Evolutionary conservation across 1,139 yeast genomes (phyloP).

Genomic region (Hansenula sp.): DNA sequence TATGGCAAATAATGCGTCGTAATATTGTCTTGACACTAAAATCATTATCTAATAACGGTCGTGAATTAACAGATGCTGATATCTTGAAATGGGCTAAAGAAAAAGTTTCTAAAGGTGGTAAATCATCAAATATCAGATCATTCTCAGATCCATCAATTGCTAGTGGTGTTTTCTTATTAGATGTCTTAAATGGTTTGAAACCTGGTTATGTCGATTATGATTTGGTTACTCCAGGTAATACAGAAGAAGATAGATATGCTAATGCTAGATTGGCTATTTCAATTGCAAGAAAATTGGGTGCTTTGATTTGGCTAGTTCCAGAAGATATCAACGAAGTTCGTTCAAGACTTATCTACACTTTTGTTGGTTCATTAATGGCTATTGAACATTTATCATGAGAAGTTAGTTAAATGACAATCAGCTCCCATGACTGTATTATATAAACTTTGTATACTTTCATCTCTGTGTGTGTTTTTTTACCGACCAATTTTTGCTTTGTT

Average conservation of each 20-base stretch:
- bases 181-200: conserved; percentile 86
- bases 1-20: conserved; percentile 98
- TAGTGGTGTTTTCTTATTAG: conserved; percentile 77
- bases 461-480: background rate
- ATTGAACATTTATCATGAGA: conserved; percentile 28
- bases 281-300: conserved; percentile 96
- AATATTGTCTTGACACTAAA: conserved; percentile 83
- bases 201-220: conserved; percentile 98
- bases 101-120: conserved; percentile 82
- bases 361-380: conserved; percentile 92
- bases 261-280: conserved; percentile 97
- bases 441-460: background rate
- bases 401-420: background rate
- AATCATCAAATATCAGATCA: conserved; percentile 63
- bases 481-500: background rate
- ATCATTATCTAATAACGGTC: conserved; percentile 65
- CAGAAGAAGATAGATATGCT: conserved; percentile 85
- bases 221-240: conserved; percentile 71
- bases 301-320: conserved; percentile 97
- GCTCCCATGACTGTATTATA: background rate
- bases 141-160: conserved; percentile 79
- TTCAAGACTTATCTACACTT: conserved; percentile 86
- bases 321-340: conserved; percentile 97
- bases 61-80: conserved; percentile 75
- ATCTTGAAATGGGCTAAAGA: conserved; percentile 92